phyloP scores from a whole-genome alignment of 2,329 filamentous ascomycete genomes.

The Neonectria magnoliae region DNA sequence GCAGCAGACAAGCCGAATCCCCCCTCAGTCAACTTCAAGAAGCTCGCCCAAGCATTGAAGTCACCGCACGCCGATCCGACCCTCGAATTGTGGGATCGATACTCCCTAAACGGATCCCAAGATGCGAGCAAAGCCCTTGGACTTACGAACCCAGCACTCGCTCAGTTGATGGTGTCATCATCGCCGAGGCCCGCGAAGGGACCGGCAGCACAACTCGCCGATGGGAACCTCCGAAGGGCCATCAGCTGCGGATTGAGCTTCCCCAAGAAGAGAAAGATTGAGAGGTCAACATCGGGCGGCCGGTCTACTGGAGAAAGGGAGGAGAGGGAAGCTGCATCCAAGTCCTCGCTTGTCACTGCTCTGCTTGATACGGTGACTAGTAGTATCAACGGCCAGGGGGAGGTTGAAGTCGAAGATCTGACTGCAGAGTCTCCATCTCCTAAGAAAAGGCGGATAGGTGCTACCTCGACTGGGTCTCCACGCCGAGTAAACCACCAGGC shows the following conservation, averaged over 20 bases:
- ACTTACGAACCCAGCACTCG: constrained; percentile 65
- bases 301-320: constrained; percentile 47
- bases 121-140: constrained; percentile 56
- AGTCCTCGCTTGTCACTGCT: constrained; percentile 67
- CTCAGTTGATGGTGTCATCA: constrained; percentile 75
- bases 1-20: constrained; percentile 56
- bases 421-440: constrained; percentile 56
- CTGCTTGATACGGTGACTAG: constrained; percentile 73
- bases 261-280: constrained; percentile 74
- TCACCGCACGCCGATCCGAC: constrained; percentile 78
- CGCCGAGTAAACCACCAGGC: constrained; percentile 26
- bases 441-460: constrained; percentile 48
- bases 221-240: constrained; percentile 65
- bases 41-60: constrained; percentile 67
- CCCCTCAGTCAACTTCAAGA: constrained; percentile 66
- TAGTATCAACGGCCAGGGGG: constrained; percentile 58
- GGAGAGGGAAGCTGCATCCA: constrained; percentile 61
- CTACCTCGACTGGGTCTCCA: constrained; percentile 39
- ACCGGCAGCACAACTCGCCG: constrained; percentile 52
- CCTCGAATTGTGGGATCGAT: constrained; percentile 80
- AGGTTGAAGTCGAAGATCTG: constrained; percentile 44
- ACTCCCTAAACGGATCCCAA: constrained; percentile 61
- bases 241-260: constrained; percentile 76
- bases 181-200: constrained; percentile 70
- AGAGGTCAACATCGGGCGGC: constrained; percentile 55